These are phyloP conservation scores for Apocynum venetum DNA, from an alignment of 257 asterid species.

Conservation along the genomic window DNA sequence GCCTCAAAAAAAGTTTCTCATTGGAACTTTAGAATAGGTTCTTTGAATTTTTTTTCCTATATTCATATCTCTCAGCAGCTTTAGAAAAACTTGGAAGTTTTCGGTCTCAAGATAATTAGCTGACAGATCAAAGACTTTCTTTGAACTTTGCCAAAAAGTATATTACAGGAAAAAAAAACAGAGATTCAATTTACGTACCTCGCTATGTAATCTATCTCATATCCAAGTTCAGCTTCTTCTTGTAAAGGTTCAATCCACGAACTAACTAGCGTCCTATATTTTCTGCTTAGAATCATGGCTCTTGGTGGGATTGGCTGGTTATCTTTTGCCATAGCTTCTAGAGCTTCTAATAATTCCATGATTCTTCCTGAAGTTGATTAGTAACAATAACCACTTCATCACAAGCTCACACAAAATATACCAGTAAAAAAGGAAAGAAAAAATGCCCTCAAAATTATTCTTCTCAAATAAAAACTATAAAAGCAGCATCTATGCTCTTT, in stretches of 20 bases:
- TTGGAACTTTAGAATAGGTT: not conserved
- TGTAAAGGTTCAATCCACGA: conserved; percentile 99
- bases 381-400: not conserved
- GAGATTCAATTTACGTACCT: conserved; percentile 45
- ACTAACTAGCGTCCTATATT: conserved; percentile 92
- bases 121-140: not conserved
- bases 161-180: conserved; percentile 23
- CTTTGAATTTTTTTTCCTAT: not conserved
- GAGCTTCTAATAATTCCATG: conserved; percentile 82
- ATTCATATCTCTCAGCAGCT: not conserved
- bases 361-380: conserved; percentile 57
- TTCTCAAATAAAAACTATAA: not conserved
- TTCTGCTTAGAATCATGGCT: conserved; percentile 92
- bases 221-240: conserved; percentile 99
- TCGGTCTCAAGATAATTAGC: not conserved
- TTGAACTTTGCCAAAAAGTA: not conserved
- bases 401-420: not conserved
- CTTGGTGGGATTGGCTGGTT: conserved; percentile 81
- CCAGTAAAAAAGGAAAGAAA: not conserved
- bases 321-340: conserved; percentile 83
- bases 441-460: not conserved
- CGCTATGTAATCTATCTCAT: conserved; percentile 88
- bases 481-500: not conserved
- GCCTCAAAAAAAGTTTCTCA: not conserved
- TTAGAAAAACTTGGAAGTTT: not conserved